A percentile compares a stretch with the other conserved stretches of the same genome.
Conservation (phyloP, 805 yeast genomes). For the Grigorovia jiainica region DNA sequence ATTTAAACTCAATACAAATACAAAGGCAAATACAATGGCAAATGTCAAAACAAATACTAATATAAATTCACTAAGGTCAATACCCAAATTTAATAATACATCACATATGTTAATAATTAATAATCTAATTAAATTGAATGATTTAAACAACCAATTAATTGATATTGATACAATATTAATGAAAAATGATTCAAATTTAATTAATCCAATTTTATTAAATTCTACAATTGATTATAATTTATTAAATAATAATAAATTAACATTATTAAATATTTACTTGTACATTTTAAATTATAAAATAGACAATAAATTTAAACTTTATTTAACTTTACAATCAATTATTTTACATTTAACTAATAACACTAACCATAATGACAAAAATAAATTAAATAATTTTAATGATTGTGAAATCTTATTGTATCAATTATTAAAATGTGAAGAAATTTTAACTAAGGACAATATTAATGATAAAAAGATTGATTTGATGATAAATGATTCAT, state of each 20-base stretch:
- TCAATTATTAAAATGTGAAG: background rate
- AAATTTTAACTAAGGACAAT: background rate
- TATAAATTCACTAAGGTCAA: too few relatives aligned
- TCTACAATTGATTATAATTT: constrained; percentile 6
- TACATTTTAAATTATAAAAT: constrained; percentile 18
- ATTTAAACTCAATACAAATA: too few relatives aligned
- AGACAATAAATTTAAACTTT: constrained; percentile 8
- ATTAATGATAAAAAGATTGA: background rate
- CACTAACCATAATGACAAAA: too few relatives aligned
- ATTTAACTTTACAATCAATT: constrained; percentile 12
- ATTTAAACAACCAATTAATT: background rate
- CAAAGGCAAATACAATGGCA: too few relatives aligned
- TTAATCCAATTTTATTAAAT: background rate
- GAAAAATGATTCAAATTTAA: background rate
- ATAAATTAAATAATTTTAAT: constrained; percentile 13
- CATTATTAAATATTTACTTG: constrained; percentile 27
- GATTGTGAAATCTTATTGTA: constrained; percentile 13
- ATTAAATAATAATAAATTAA: constrained; percentile 16
- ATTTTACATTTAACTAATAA: constrained; percentile 8
- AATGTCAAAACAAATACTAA: too few relatives aligned
- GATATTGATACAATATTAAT: constrained; percentile 3
- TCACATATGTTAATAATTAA: too few relatives aligned
- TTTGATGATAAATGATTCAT: background rate
- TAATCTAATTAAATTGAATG: too few relatives aligned
- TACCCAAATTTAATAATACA: too few relatives aligned